Evolutionary conservation across 441 rosid genomes (phyloP).

Genomic region (Euphorbia schlechtendalii): DNA sequence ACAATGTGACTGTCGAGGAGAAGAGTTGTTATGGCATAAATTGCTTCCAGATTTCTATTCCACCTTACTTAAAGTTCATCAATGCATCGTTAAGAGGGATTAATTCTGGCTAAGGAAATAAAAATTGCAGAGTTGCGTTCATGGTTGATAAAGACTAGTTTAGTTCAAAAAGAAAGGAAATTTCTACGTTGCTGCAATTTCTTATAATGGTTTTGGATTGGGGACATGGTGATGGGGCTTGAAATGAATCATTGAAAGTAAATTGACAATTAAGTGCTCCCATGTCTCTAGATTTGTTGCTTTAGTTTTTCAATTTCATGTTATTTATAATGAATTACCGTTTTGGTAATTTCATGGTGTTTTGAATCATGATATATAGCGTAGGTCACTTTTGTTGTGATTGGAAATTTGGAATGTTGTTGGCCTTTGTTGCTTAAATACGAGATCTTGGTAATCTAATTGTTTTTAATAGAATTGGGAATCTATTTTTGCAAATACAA

Average conservation of each 20-base stretch:
- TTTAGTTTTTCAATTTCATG: too few relatives aligned
- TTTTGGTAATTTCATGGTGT: too few relatives aligned
- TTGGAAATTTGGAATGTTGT: too few relatives aligned
- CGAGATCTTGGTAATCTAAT: background rate
- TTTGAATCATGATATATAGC: too few relatives aligned
- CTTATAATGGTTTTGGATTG: too few relatives aligned
- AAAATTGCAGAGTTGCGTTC: conserved; percentile 1
- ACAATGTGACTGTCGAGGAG: background rate
- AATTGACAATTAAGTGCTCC: too few relatives aligned
- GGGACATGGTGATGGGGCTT: background rate
- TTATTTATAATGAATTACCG: too few relatives aligned
- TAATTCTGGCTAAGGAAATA: background rate
- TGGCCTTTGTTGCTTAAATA: background rate
- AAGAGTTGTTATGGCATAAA: conserved; percentile 1
- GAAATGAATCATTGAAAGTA: too few relatives aligned
- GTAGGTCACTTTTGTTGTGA: too few relatives aligned
- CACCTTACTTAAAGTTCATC: background rate
- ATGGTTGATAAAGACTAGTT: conserved; percentile 8
- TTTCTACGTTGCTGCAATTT: background rate
- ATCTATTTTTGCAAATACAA: background rate
- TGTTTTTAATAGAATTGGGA: conserved; percentile 3
- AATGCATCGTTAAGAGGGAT: conserved; percentile 5
- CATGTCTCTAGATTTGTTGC: too few relatives aligned
- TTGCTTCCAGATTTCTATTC: conserved; percentile 7
- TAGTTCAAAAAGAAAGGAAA: background rate